phyloP scores from a whole-genome alignment of 768 basidiomycete genomes.

The Filobasidium wieringae region DNA sequence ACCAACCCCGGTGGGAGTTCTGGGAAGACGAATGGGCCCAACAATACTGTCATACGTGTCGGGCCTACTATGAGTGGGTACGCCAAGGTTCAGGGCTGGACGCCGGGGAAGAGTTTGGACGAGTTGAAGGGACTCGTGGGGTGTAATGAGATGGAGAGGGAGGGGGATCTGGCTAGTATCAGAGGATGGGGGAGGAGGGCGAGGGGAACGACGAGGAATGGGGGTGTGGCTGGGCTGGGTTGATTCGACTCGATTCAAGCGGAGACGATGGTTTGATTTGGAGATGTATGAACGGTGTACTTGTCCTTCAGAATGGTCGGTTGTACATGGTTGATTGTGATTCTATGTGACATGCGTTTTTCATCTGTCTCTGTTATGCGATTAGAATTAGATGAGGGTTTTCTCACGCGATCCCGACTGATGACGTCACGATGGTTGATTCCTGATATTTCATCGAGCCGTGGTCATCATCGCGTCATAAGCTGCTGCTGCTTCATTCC shows the following conservation, averaged over 20 bases:
- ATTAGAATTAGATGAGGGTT: too few relatives aligned
- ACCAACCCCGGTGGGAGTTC: not conserved
- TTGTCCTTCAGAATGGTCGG: too few relatives aligned
- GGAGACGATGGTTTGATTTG: not conserved
- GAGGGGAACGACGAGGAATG: constrained; percentile 6
- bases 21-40: constrained; percentile 1
- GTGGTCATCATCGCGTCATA: too few relatives aligned
- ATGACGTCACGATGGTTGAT: too few relatives aligned
- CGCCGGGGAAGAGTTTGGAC: constrained; percentile 12
- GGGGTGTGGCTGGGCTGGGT: not conserved
- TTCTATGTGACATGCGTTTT: too few relatives aligned
- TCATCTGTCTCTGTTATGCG: too few relatives aligned
- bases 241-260: not conserved
- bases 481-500: too few relatives aligned
- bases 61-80: constrained; percentile 13
- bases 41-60: constrained; percentile 4
- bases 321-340: too few relatives aligned
- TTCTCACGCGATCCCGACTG: too few relatives aligned
- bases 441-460: too few relatives aligned
- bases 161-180: constrained; percentile 14
- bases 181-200: constrained; percentile 13
- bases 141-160: constrained; percentile 15
- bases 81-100: constrained; percentile 13
- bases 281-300: too few relatives aligned
- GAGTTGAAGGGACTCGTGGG: constrained; percentile 9